Evolutionary conservation across 306 rosid species (phyloP).

Genomic region (Vachellia collinsii): DNA sequence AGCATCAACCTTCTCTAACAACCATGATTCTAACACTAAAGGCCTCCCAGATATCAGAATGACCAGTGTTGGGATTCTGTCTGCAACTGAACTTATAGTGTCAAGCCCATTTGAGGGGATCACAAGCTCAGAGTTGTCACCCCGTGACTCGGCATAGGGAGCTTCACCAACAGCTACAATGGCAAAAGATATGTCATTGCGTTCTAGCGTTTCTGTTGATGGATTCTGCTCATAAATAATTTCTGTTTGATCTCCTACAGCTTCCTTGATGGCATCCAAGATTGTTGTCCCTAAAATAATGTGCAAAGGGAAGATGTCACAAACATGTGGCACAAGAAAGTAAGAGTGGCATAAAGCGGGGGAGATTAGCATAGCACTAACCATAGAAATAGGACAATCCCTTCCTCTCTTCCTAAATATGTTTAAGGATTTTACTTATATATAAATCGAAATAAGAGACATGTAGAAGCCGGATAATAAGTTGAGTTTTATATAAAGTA

Average conservation of each 20-base stretch:
- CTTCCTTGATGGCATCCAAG: conserved; percentile 75
- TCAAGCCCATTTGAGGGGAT: conserved; percentile 66
- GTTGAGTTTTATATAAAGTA: no score
- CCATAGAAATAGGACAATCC: no score
- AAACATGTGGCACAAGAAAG: not conserved
- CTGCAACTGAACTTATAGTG: conserved; percentile 61
- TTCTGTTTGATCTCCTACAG: conserved; percentile 66
- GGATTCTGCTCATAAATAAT: conserved; percentile 61
- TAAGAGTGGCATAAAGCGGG: no score
- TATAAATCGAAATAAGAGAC: no score
- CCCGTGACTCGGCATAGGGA: conserved; percentile 71
- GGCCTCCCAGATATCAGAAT: conserved; percentile 88
- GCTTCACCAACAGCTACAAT: conserved; percentile 81
- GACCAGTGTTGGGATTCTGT: conserved; percentile 71
- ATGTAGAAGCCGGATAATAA: no score
- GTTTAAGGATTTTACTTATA: no score
- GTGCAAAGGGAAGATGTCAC: conserved; percentile 12
- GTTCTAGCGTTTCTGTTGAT: conserved; percentile 54
- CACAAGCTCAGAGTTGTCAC: conserved; percentile 63
- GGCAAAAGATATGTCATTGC: conserved; percentile 61
- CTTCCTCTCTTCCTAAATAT: no score
- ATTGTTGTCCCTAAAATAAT: conserved; percentile 66
- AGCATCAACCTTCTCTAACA: conserved; percentile 65
- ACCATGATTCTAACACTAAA: conserved; percentile 61
- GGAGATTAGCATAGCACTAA: no score